Evolutionary conservation across 2,329 filamentous ascomycete genomes (phyloP), one percentile per base, ranked within the genome.

Genomic region (Colletotrichum tofieldiae): DNA sequence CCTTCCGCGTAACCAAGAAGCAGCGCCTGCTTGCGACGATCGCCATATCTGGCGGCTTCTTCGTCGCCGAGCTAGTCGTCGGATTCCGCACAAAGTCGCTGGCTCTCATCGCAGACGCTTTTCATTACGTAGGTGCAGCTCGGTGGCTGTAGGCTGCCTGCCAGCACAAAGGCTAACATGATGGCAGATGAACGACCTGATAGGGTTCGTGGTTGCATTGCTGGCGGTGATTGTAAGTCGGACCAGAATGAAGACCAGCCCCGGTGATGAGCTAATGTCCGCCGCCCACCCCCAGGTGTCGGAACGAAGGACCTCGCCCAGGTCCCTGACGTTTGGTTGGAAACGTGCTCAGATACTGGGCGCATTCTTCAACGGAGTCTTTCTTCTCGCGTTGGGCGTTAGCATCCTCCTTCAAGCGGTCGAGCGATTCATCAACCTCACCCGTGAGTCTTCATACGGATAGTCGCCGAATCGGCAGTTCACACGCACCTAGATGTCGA

Each of bases 361-460:
- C 6, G 92, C 92, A 29, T 95, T 95, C 80, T 95, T 95, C 86
- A 95, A 95, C 77, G 93, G 93, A 18, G 90, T 92, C 1, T 93
- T 95, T 71, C 86, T 95, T 1, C 81, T 94, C 20, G 93, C 92
- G 0, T 83, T 95, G 2, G 92, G 92, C 1, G 81, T 94, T 45
- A 94, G 92, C 79, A 93, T 95, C 61, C 87, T 93, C 43, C 82
- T 95, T 3, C 93, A 95, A 77, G 91, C 93, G 0, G 86, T 95
- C 62, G 92, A 95, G 80, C 85, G 93, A 45, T 94, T 94, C 77
- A 84, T 92, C 26, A 82, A 86, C 4, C 78, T 92, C 4, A 79
- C 89, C 73, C 81, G 88, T 90, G 77, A 73, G 85, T 79, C 12
- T n/a, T 18, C 7, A 35, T 5, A n/a, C 20, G 35, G 29, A 14